Evolutionary conservation across 352 stramenopile genomes (phyloP), one percentile per base, ranked within the genome.

Genomic region (Phytophthora idaei): DNA sequence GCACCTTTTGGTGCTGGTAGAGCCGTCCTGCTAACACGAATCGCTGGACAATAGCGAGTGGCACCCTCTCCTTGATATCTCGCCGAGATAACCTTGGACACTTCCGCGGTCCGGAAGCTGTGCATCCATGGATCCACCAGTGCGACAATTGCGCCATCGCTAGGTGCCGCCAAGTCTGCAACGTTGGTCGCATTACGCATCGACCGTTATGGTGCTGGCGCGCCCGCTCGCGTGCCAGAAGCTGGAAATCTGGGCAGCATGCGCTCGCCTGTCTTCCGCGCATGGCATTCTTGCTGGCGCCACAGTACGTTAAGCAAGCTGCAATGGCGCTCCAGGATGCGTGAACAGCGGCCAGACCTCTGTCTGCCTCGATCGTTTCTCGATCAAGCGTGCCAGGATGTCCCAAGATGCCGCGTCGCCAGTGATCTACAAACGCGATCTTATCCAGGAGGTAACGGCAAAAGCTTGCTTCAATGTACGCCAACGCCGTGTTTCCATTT

Each of bases 391-490:
- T 12, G 29, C 37, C 7, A 1, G 34, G 29, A 17, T 57, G 63
- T 56, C 55, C 28, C 42, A 57, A 39, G 27, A n/a, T 37, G 28
- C 31, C 7, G 10, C 28, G 29, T 54, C 27, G 9, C 15, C 12
- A 36, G 57, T 28, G 47, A 39, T 37, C 3, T 53, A 53, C 45
- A 29, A 5, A 59, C 57, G 52, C 32, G 12, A 68, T 68, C 53
- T 68, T 69, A 73, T 64, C 42, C 53, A 3, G 1, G 59, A 3
- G 1, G 59, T 57, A 73, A 69, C 59, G 47, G 55, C 9, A 58
- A 58, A 60, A 7, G 28, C 48, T 39, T 25, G 48, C 48, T 42
- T 42, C 12, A 42, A 42, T n/a, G 12, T 9, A 32, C 48, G 36
- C 29, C 48, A 42, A 54, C 48, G 14, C 6, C 5, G 14, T 34